Conservation (phyloP, 345 rosid genomes). For the Nephelium lappaceum region DNA sequence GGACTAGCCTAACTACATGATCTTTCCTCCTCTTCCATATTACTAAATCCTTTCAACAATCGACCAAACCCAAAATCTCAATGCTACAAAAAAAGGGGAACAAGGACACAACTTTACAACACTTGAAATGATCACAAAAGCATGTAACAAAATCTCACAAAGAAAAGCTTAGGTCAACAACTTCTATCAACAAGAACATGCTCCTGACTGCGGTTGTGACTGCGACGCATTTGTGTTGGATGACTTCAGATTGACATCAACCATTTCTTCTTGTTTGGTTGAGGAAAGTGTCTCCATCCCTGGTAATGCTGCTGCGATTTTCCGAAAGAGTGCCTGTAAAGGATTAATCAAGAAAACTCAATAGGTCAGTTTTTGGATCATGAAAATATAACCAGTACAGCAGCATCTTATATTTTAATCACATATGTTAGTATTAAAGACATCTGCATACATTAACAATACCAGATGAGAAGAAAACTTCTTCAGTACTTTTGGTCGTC, state of each 20-base stretch:
- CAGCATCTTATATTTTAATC: background rate
- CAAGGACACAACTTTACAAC: slow-evolving; percentile 32
- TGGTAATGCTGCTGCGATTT: slow-evolving; percentile 91
- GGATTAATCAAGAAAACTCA: background rate
- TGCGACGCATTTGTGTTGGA: slow-evolving; percentile 62
- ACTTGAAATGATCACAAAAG: slow-evolving; percentile 11
- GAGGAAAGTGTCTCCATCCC: slow-evolving; percentile 95
- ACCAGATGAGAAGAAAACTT: background rate
- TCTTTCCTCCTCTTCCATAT: slow-evolving; percentile 24
- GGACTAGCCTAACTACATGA: slow-evolving; percentile 33
- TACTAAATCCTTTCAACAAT: background rate
- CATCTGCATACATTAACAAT: background rate
- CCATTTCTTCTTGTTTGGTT: slow-evolving; percentile 91
- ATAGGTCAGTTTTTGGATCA: background rate
- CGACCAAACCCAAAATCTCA: slow-evolving; percentile 23
- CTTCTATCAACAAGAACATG: slow-evolving; percentile 65
- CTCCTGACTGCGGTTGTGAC: slow-evolving; percentile 74
- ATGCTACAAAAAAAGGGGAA: slow-evolving; percentile 28
- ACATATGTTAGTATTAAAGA: no score
- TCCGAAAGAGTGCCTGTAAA: slow-evolving; percentile 74
- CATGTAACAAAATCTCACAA: background rate
- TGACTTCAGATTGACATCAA: slow-evolving; percentile 88
- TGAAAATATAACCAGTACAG: background rate
- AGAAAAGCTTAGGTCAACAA: slow-evolving; percentile 9
- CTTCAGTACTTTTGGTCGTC: background rate